Evolutionary conservation across 306 rosid species (phyloP).

Genomic region (Glycine soja): DNA sequence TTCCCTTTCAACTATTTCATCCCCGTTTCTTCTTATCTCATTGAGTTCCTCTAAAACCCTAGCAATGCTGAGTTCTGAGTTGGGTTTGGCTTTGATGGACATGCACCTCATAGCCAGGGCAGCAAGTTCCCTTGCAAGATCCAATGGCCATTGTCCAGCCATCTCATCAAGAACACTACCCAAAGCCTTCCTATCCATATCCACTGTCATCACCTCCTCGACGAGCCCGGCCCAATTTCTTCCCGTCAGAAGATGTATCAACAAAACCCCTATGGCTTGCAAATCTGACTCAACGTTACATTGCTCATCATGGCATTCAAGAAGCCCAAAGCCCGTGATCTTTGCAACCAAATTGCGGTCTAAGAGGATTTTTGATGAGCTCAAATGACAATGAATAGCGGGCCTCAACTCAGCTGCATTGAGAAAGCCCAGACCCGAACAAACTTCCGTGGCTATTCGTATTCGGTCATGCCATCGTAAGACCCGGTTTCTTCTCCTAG

Average conservation of each 20-base stretch:
- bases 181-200: constrained; percentile 45
- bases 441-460: constrained; percentile 63
- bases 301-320: constrained; percentile 15
- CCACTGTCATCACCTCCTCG: constrained; percentile 50
- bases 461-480: constrained; percentile 68
- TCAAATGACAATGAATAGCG: constrained; percentile 55
- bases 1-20: constrained; percentile 49
- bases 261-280: constrained; percentile 58
- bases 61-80: constrained; percentile 44
- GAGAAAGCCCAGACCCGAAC: constrained; percentile 65
- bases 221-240: constrained; percentile 63
- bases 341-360: constrained; percentile 73
- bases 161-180: constrained; percentile 53
- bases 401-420: constrained; percentile 56
- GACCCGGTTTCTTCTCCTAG: constrained; percentile 54
- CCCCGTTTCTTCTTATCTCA: constrained; percentile 63
- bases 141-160: constrained; percentile 80
- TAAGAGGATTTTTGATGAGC: constrained; percentile 61
- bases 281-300: constrained; percentile 51
- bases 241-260: constrained; percentile 61
- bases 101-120: constrained; percentile 60
- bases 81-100: constrained; percentile 44
- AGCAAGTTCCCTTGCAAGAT: constrained; percentile 56
- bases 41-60: constrained; percentile 60
- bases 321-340: constrained; percentile 61